Evolutionary conservation across 2,329 filamentous ascomycete genomes (phyloP).

Genomic region (Stenocarpella maydis): DNA sequence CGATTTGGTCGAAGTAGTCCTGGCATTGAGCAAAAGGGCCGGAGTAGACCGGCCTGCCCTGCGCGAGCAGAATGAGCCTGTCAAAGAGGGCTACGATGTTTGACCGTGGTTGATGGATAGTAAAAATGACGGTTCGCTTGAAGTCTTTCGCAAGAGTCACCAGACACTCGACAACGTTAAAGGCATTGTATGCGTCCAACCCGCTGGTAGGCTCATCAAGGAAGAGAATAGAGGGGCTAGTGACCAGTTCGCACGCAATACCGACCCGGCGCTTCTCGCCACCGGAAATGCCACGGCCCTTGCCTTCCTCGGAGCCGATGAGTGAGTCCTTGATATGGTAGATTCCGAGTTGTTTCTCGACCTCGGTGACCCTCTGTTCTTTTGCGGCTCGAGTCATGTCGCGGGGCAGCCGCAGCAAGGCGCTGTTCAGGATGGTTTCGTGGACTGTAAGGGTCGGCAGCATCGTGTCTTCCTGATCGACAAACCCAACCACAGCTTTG

Average conservation of each 20-base stretch:
- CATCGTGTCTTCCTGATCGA: constrained; percentile 98
- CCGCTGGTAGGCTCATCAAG: constrained; percentile 97
- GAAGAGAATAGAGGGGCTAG: constrained; percentile 95
- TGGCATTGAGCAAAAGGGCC: constrained; percentile 90
- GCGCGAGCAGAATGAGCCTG: constrained; percentile 87
- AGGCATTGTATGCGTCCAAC: constrained; percentile 95
- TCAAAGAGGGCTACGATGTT: constrained; percentile 99
- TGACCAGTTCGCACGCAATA: constrained; percentile 97
- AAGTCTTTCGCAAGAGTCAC: constrained; percentile 95
- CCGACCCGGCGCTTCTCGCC: constrained; percentile 96
- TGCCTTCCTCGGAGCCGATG: constrained; percentile 95
- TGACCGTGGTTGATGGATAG: constrained; percentile 96
- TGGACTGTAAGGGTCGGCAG: constrained; percentile 95
- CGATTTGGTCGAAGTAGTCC: constrained; percentile 88
- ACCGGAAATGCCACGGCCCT: constrained; percentile 92
- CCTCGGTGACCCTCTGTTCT: constrained; percentile 88
- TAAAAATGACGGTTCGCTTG: constrained; percentile 96
- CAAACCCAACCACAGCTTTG: constrained; percentile 92
- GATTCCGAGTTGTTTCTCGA: constrained; percentile 95
- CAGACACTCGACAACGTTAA: constrained; percentile 96
- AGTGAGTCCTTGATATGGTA: constrained; percentile 92
- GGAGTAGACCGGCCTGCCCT: constrained; percentile 91
- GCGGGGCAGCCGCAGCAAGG: constrained; percentile 86
- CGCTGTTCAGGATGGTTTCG: constrained; percentile 95
- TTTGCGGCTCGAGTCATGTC: constrained; percentile 91